Evolutionary conservation across 176 grass and related monocot genomes (phyloP), one percentile per base, ranked within the genome.

Genomic region (Luzula sylvatica): DNA sequence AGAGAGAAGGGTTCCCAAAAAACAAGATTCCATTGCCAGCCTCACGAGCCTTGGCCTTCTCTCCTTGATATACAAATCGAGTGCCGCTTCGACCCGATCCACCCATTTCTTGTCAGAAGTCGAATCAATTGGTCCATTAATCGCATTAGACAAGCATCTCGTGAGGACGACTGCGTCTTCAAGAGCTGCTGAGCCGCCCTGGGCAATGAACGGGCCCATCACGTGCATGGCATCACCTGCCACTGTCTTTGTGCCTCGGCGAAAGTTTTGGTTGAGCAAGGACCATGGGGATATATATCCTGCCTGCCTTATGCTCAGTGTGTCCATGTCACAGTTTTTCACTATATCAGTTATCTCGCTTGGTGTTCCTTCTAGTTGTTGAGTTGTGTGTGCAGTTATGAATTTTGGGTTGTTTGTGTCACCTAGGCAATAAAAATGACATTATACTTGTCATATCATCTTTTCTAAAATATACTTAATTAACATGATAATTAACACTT

Each of bases 181-280:
- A 0, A 83, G 30, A 4, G 56, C 49, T 0, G 68, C 20, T 0
- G 56, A 51, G 7, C 79, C 85, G 1, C 85, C 85, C 58, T 89
- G 75, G 52, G 75, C 67, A 1, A 80, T 46, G 67, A 70, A 80
- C 8, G 67, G 57, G 0, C 75, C 75, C 71, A 76, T 80, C n/a
- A 27, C 71, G 25, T 89, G 85, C 75, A 83, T 76, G 2, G 85
- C 71, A 41, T 83, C 79, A 3, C 85, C 75, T 3, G 75, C 79
- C 3, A 89, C 53, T 0, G 71, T 62, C 52, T 65, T 70, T 11
- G 50, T 56, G 51, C 78, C 74, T 42, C 17, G 67, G 20, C 29
- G 24, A 4, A 80, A 72, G 17, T 42, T 28, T 12, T 12, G 46
- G 9, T 66, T 0, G 32, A 50, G 19, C 15, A 87, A 14, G 38